Evolutionary conservation across 2,329 filamentous ascomycete genomes (phyloP).

Genomic region (Pestalotiopsis sp.): DNA sequence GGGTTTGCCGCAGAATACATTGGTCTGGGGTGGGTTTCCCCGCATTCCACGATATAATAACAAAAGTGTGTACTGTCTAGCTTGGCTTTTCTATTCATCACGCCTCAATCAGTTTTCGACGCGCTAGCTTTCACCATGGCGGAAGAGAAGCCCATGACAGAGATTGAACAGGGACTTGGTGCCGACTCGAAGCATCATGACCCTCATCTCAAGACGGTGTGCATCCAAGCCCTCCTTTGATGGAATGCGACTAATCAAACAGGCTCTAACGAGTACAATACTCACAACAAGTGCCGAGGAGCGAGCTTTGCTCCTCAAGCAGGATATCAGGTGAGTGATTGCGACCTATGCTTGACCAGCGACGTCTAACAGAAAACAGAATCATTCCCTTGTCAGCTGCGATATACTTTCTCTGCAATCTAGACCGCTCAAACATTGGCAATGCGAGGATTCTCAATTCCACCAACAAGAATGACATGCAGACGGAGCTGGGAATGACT

Average conservation of each 20-base stretch:
- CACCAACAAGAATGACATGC: slow-evolving; percentile 59
- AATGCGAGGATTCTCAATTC: slow-evolving; percentile 68
- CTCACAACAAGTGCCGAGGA: slow-evolving; percentile 20
- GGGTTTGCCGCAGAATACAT: not conserved
- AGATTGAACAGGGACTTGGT: not conserved
- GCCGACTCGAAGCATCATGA: not conserved
- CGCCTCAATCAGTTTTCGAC: not conserved
- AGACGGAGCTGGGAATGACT: slow-evolving; percentile 61
- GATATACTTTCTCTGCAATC: slow-evolving; percentile 68
- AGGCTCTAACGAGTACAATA: not conserved
- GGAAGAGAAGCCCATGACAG: not conserved
- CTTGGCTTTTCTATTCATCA: not conserved
- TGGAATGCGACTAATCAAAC: not conserved
- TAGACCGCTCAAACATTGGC: slow-evolving; percentile 69
- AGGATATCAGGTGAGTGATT: slow-evolving; percentile 41
- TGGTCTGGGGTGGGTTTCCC: not conserved
- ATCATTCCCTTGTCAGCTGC: slow-evolving; percentile 63
- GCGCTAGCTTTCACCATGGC: not conserved
- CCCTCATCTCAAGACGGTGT: not conserved
- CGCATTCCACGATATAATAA: not conserved
- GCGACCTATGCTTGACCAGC: not conserved
- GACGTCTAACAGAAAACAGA: slow-evolving; percentile 32
- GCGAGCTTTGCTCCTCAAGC: slow-evolving; percentile 51
- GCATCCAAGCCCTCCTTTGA: not conserved
- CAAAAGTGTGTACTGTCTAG: not conserved